Base-by-base conservation (phyloP, 2,329 filamentous ascomycete species). In the Trichoderma sp. region DNA sequence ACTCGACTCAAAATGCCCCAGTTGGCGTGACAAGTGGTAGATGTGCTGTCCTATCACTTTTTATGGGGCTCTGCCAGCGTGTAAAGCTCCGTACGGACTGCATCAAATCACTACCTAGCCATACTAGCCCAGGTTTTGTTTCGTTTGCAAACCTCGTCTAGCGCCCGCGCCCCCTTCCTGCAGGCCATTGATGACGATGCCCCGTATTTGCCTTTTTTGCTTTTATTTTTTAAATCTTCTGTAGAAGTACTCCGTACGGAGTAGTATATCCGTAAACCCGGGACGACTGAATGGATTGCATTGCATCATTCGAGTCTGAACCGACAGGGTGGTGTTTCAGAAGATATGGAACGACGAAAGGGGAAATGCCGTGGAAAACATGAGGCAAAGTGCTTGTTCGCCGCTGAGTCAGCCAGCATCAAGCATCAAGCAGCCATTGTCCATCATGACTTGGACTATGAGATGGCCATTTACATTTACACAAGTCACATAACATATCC, bases 31-130 rank as follows among this genome's bases (percentile, higher is more conserved):
- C 76, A 77, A 77, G 76, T 77, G 76, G 76, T 76, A 56, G 67
- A 14, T 31, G 41, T 64, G 35, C 45, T 38, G 27, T 69, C 76
- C 76, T 77, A 76, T 81, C 80, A 81, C 24, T 74, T 74, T 33
- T 62, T 68, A 41, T 74, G 71, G 71, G 63, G 71, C 65, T 27
- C 31, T 65, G 60, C 69, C 69, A 72, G 69, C 69, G 69, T 72
- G 69, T 72, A 53, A 64, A 35, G 16, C 60, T 35, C 60, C 60
- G 18, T 56, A 14, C 60, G 56, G 35, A 35, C 31, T 18, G 27
- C 8, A 38, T 38, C 35, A 38, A 38, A 38, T 38, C 35, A 3
- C 14, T 38, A 14, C 12, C 33, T 35, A 35, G 33, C 33, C 27
- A n/a, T n/a, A n/a, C n/a, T n/a, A n/a, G 27, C 4, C 35, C 1